Conservation (phyloP, 2,329 filamentous ascomycete genomes). For the Aspergillus brunneoviolaceus region DNA sequence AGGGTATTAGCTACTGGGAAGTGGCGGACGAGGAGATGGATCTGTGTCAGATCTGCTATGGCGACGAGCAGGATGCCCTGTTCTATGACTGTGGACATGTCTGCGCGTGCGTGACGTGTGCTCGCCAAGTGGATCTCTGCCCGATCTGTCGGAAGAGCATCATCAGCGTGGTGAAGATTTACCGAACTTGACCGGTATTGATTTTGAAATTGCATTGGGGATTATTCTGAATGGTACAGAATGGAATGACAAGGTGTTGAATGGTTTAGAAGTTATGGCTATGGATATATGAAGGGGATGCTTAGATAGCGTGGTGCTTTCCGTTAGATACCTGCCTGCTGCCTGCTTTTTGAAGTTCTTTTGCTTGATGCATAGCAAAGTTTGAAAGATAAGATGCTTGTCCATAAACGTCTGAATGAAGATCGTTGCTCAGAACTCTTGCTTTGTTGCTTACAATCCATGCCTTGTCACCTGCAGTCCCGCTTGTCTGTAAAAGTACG, state of each 20-base stretch:
- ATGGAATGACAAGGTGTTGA: not conserved
- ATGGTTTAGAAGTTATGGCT: not conserved
- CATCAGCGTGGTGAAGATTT: conserved; percentile 59
- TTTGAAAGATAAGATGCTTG: too few relatives aligned
- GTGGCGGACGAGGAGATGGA: conserved; percentile 61
- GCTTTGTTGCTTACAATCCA: too few relatives aligned
- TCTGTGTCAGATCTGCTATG: conserved; percentile 62
- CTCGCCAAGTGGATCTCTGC: conserved; percentile 58
- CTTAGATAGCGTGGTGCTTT: not conserved
- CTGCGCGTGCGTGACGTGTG: conserved; percentile 60
- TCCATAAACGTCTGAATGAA: too few relatives aligned
- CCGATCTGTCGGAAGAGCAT: conserved; percentile 62
- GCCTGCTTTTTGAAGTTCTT: too few relatives aligned
- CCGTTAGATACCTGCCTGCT: not conserved
- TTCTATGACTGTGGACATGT: conserved; percentile 66
- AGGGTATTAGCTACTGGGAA: conserved; percentile 62
- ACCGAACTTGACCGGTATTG: conserved; percentile 37
- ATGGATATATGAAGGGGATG: not conserved
- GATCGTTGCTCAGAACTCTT: too few relatives aligned
- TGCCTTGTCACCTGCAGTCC: too few relatives aligned
- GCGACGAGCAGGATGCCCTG: conserved; percentile 58
- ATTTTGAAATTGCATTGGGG: conserved; percentile 14
- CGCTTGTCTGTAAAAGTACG: too few relatives aligned
- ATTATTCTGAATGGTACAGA: conserved; percentile 19
- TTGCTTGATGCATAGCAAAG: too few relatives aligned